These are phyloP conservation scores for Urochloa ruziziensis DNA, from an alignment of 176 grass and related monocot genomes.

Conservation along the genomic window DNA sequence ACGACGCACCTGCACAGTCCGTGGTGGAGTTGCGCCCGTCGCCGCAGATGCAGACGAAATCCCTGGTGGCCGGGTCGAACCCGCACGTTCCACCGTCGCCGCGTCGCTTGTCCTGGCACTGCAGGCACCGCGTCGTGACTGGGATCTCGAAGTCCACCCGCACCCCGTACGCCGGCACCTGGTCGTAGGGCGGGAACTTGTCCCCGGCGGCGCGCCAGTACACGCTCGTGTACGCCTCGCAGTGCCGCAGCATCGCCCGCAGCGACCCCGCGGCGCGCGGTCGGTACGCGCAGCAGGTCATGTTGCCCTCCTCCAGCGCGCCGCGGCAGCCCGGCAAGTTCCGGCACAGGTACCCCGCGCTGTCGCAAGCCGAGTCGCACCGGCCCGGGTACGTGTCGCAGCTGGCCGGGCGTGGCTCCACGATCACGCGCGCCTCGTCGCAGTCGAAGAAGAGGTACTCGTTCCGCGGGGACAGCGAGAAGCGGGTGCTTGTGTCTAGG, in stretches of 20 bases:
- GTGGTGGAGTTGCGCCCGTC: constrained; percentile 67
- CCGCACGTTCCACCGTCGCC: constrained; percentile 67
- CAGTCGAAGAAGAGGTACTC: constrained; percentile 94
- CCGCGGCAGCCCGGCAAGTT: constrained; percentile 74
- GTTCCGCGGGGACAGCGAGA: constrained; percentile 78
- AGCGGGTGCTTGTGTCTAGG: constrained; percentile 92
- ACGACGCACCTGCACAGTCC: constrained; percentile 71
- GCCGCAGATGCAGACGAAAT: constrained; percentile 77
- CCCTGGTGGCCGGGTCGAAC: constrained; percentile 56
- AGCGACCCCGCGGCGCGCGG: constrained; percentile 72
- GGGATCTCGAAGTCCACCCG: constrained; percentile 91
- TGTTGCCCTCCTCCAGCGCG: constrained; percentile 39
- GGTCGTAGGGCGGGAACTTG: constrained; percentile 78
- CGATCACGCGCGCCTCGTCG: constrained; percentile 59
- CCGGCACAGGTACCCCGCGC: constrained; percentile 77
- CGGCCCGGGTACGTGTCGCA: constrained; percentile 80
- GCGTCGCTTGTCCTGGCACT: constrained; percentile 64
- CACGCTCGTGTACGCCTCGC: constrained; percentile 67
- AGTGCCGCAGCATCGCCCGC: constrained; percentile 69
- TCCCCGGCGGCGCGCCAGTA: constrained; percentile 74
- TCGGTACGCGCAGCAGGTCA: constrained; percentile 71
- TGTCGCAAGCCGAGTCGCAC: constrained; percentile 89
- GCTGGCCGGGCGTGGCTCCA: constrained; percentile 63
- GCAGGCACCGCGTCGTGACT: constrained; percentile 77
- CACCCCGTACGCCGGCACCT: constrained; percentile 76